Evolutionary conservation across 208 protist genomes (phyloP), one percentile per base, ranked within the genome.

Genomic region (Trypanosomatidae sp.): DNA sequence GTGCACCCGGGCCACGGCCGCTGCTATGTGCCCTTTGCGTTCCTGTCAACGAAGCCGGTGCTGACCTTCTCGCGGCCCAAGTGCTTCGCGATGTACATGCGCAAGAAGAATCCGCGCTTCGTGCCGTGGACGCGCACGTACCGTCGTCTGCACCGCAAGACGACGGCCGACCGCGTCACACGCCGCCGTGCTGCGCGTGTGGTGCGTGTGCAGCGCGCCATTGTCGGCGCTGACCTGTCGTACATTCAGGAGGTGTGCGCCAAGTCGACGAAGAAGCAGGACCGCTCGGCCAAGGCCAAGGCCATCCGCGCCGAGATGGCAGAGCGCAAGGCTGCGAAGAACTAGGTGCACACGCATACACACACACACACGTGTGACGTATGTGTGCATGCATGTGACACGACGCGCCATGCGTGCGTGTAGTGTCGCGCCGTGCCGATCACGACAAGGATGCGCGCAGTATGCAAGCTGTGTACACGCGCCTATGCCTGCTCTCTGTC

Each of bases 31-130:
- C 84, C 88, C 43, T 90, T 88, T 57, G 80, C 81, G 73, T 89
- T 93, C 51, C 71, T 92, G 59, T 94, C 88, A 47, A 95, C 88
- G 63, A 93, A 91, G 83, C 88, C 88, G 41, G 88, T 95, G 56
- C 76, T 95, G 75, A 88, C 85, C 43, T 95, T 95, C 71, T 61
- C 72, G 41, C 67, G 71, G 56, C 76, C 79, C 38, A 93, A 93
- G 78, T 91, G 84, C 72, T 79, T 85, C 44, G 80, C 66, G 27
- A 61, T 93, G 67, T 95, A 91, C 83, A 82, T 88, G 74, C 79
- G 81, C 66, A 95, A 95, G 83, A 95, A 93, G 83, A 95, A 95
- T 80, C 85, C 88, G 44, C 81, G 85, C 54, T 91, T 89, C 67
- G 48, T 95, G 48, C 65, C 68, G 54, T 95, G 88, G 88, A 95